Evolutionary conservation across 208 protist species (phyloP).

Genomic region (Balamuthia mandrillaris): DNA sequence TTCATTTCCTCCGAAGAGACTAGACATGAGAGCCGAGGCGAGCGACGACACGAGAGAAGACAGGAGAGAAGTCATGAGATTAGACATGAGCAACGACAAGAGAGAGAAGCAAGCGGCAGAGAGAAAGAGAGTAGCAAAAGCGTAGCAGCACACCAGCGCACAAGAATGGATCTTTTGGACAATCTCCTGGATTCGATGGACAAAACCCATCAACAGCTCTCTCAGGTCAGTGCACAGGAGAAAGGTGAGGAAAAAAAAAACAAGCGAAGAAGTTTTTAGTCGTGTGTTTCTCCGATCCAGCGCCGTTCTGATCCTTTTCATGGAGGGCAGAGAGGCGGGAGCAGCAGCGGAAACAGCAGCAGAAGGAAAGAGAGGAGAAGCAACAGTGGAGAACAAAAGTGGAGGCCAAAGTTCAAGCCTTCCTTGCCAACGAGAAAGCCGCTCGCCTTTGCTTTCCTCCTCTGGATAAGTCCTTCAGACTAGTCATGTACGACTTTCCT

Average conservation of each 20-base stretch:
- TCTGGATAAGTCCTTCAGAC: not conserved
- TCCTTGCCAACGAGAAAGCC: not conserved
- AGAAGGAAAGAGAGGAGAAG: not conserved
- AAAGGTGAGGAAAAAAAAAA: not conserved
- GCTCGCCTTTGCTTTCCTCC: not conserved
- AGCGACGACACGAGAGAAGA: no score
- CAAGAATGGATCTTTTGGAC: conserved; percentile 20
- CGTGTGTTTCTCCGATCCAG: not conserved
- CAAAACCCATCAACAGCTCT: not conserved
- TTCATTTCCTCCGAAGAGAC: no score
- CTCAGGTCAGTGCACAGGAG: not conserved
- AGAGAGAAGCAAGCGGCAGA: no score
- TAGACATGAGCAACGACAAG: no score
- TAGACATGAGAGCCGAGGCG: no score
- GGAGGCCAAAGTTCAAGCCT: not conserved
- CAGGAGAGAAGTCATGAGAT: no score
- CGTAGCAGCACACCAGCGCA: not conserved
- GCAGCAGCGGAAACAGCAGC: not conserved
- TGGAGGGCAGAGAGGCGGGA: not conserved
- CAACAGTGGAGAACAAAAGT: not conserved
- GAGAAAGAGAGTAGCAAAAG: no score
- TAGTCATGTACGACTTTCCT: not conserved
- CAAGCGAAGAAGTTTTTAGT: not conserved
- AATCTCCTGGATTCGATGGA: conserved; percentile 18
- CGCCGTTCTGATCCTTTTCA: not conserved